Evolutionary conservation across 192 early-diverging fungal genomes (phyloP).

Genomic region (Bifiguratus adelaidae): DNA sequence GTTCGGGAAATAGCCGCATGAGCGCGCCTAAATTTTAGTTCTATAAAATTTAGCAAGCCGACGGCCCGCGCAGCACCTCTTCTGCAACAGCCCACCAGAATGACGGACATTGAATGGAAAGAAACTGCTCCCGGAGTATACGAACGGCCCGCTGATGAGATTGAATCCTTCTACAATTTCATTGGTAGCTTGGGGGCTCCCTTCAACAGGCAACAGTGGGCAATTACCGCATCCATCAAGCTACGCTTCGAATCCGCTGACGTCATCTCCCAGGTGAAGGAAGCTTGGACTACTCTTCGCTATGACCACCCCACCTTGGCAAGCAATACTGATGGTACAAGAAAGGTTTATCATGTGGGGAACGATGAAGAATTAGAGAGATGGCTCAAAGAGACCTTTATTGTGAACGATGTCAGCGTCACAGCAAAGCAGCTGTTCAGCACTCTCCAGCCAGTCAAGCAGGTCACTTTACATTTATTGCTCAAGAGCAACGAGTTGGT

Average conservation of each 20-base stretch:
- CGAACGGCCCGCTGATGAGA: background rate
- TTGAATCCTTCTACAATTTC: background rate
- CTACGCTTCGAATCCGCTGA: background rate
- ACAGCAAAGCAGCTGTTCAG: background rate
- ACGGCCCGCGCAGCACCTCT: too few species aligned
- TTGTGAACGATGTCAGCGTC: background rate
- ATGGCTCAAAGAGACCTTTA: background rate
- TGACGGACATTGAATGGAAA: background rate
- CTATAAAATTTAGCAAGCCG: too few species aligned
- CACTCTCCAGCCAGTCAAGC: background rate
- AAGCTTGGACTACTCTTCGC: background rate
- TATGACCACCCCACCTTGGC: background rate
- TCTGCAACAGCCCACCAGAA: too few species aligned
- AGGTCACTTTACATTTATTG: background rate
- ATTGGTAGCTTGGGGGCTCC: background rate
- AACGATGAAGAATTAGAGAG: background rate
- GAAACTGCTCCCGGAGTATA: background rate
- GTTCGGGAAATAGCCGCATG: too few species aligned
- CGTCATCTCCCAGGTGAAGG: background rate
- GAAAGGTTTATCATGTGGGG: background rate
- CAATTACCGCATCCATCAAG: background rate
- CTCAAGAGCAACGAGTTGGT: background rate
- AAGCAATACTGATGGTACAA: background rate
- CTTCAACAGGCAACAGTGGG: background rate
- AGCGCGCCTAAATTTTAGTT: too few species aligned